A percentile compares a stretch with the other conserved stretches of the same genome.
Conservation (phyloP, 202 grass and related monocot species). For the Hordeum pubiflorum region DNA sequence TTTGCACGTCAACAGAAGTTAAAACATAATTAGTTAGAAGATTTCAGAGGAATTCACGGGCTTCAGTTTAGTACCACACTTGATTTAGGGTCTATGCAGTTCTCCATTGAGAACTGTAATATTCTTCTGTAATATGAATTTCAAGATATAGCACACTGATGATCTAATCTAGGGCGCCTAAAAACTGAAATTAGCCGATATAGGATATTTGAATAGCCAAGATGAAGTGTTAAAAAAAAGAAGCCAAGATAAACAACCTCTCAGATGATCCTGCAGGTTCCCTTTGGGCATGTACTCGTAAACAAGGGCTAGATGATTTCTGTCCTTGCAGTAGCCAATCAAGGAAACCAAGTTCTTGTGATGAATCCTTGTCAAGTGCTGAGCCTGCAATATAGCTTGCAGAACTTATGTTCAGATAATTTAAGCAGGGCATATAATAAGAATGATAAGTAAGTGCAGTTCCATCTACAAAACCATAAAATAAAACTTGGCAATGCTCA, state of each 20-base stretch:
- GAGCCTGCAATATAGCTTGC: constrained; percentile 5
- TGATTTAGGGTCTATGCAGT: not conserved
- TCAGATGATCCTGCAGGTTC: constrained; percentile 27
- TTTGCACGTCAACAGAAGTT: not conserved
- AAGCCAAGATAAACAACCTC: constrained; percentile 17
- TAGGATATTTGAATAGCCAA: not conserved
- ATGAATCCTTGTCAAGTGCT: constrained; percentile 29
- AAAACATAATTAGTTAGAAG: constrained; percentile 14
- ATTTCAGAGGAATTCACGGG: not conserved
- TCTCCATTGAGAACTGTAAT: constrained; percentile 2
- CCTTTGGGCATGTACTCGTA: constrained; percentile 30
- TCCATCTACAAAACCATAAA: not conserved
- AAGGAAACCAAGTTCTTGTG: constrained; percentile 36
- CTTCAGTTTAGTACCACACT: not conserved
- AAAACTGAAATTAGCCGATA: not conserved
- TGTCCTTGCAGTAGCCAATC: constrained; percentile 36
- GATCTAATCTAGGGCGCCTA: not conserved
- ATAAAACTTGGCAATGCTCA: not conserved
- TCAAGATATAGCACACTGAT: not conserved
- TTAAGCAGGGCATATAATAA: not conserved
- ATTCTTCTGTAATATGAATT: not conserved
- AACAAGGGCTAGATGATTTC: constrained; percentile 24
- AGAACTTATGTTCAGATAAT: not conserved
- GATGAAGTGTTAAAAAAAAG: not conserved
- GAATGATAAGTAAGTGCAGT: not conserved